phyloP scores from a whole-genome alignment of 768 basidiomycete genomes.

The Tylopilus plumbeoviolaceoides region DNA sequence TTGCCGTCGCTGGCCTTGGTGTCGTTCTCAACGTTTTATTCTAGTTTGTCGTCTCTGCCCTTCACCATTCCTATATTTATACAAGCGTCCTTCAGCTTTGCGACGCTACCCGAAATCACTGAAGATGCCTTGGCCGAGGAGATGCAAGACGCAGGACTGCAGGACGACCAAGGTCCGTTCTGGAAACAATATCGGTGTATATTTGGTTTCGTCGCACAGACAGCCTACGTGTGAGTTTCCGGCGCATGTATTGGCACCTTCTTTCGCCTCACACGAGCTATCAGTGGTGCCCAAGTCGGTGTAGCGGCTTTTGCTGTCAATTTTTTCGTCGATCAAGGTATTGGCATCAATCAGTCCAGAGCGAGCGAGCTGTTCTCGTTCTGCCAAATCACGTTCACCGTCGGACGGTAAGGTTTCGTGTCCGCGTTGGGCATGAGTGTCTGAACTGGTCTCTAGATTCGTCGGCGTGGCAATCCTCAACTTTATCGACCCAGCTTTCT shows the following conservation, averaged over 20 bases:
- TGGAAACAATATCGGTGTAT: constrained; percentile 67
- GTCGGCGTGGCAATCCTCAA: constrained; percentile 57
- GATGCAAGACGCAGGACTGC: constrained; percentile 39
- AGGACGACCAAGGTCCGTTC: constrained; percentile 50
- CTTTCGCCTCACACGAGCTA: background rate
- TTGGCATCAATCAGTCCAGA: constrained; percentile 46
- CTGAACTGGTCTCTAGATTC: constrained; percentile 41
- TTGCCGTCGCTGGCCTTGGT: constrained; percentile 62
- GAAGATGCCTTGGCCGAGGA: constrained; percentile 59
- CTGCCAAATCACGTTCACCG: constrained; percentile 65
- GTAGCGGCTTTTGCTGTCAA: constrained; percentile 69
- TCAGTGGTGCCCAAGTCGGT: constrained; percentile 59
- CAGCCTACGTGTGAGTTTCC: constrained; percentile 51
- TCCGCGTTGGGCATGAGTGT: background rate
- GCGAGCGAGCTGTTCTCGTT: constrained; percentile 68
- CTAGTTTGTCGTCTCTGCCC: constrained; percentile 39
- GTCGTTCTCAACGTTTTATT: constrained; percentile 59
- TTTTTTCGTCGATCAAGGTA: constrained; percentile 59
- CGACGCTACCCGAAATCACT: constrained; percentile 64
- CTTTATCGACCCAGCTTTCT: constrained; percentile 60
- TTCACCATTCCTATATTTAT: background rate
- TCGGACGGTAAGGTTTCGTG: constrained; percentile 43
- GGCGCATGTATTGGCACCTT: background rate
- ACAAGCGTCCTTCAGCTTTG: constrained; percentile 43
- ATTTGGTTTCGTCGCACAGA: constrained; percentile 73